Percentiles rank a stretch among this genome's conserved stretches.
These are phyloP conservation scores for Naganishia vaughanmartiniae DNA, from an alignment of 768 basidiomycete genomes.

Conservation along the genomic window DNA sequence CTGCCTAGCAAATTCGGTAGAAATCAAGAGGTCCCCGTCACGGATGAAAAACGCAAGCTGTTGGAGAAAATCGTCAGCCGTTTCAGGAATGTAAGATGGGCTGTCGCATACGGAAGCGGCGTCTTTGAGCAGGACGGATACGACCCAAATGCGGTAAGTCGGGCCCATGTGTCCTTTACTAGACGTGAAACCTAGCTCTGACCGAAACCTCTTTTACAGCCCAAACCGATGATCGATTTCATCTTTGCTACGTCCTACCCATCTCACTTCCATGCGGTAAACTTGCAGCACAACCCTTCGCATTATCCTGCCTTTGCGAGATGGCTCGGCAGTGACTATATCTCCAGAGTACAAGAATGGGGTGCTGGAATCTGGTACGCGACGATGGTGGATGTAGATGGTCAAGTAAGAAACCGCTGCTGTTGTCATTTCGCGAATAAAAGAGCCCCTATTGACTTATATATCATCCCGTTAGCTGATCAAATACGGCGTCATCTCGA, in stretches of 20 bases:
- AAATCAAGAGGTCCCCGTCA: slow-evolving; percentile 6
- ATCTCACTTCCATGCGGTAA: slow-evolving; percentile 89
- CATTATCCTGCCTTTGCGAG: slow-evolving; percentile 91
- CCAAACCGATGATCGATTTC: slow-evolving; percentile 84
- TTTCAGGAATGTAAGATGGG: slow-evolving; percentile 58
- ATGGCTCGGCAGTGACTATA: slow-evolving; percentile 74
- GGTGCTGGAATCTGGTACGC: slow-evolving; percentile 95
- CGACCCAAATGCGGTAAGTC: slow-evolving; percentile 31
- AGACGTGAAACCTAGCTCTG: slow-evolving; percentile 40
- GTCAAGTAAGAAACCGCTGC: slow-evolving; percentile 68
- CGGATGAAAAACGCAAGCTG: slow-evolving; percentile 15
- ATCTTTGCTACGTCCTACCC: slow-evolving; percentile 94
- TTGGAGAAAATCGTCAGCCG: slow-evolving; percentile 27
- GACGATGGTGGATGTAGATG: slow-evolving; percentile 76
- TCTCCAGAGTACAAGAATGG: slow-evolving; percentile 67
- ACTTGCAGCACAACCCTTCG: slow-evolving; percentile 82
- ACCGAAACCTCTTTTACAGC: slow-evolving; percentile 27
- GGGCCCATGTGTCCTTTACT: not conserved
- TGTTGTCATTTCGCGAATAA: not conserved
- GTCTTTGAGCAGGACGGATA: slow-evolving; percentile 92
- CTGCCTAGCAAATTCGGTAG: slow-evolving; percentile 25
- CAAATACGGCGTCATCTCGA: slow-evolving; percentile 94
- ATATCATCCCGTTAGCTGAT: slow-evolving; percentile 61
- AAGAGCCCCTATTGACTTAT: not conserved
- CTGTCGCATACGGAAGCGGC: slow-evolving; percentile 94